Percentiles rank a stretch among this genome's conserved stretches.
These are phyloP conservation scores for Chiua virens DNA, from an alignment of 768 basidiomycete species.

Conservation along the genomic window DNA sequence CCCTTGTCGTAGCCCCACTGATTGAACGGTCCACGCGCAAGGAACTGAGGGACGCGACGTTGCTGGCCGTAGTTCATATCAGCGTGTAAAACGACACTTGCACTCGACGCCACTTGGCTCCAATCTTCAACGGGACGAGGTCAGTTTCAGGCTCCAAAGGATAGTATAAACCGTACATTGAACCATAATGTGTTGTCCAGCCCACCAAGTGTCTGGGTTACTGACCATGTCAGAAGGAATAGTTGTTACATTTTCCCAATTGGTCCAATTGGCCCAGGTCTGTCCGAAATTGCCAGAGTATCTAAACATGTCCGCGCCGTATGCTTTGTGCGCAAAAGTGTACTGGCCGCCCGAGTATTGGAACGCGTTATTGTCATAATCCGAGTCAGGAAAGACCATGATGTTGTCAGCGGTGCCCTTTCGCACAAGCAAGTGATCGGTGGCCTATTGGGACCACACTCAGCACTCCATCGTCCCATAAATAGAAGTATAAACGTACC, in stretches of 20 bases:
- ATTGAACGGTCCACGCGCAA: conserved; percentile 90
- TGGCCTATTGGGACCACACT: conserved; percentile 38
- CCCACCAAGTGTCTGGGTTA: conserved; percentile 59
- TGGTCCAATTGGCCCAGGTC: conserved; percentile 79
- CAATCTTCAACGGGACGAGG: conserved; percentile 54
- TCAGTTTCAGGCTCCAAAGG: neutral
- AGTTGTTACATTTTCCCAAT: conserved; percentile 72
- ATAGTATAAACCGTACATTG: conserved; percentile 60
- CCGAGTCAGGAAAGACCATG: conserved; percentile 83
- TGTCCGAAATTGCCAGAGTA: conserved; percentile 86
- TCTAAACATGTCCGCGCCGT: conserved; percentile 84
- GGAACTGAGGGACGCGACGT: conserved; percentile 83
- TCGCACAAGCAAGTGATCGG: conserved; percentile 77
- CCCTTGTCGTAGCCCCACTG: conserved; percentile 90
- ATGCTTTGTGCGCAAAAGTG: conserved; percentile 77
- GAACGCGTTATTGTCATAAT: conserved; percentile 69
- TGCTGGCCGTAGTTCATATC: conserved; percentile 59
- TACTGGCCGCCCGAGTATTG: conserved; percentile 61
- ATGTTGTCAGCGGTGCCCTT: conserved; percentile 76
- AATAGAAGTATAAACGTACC: conserved; percentile 40
- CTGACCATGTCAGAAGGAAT: conserved; percentile 61
- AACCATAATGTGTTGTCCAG: conserved; percentile 81
- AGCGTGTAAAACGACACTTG: conserved; percentile 71
- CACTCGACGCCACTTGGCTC: conserved; percentile 63
- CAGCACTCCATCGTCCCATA: neutral